Conservation (phyloP, 202 grass and related monocot species). For the Musa balbisiana region DNA sequence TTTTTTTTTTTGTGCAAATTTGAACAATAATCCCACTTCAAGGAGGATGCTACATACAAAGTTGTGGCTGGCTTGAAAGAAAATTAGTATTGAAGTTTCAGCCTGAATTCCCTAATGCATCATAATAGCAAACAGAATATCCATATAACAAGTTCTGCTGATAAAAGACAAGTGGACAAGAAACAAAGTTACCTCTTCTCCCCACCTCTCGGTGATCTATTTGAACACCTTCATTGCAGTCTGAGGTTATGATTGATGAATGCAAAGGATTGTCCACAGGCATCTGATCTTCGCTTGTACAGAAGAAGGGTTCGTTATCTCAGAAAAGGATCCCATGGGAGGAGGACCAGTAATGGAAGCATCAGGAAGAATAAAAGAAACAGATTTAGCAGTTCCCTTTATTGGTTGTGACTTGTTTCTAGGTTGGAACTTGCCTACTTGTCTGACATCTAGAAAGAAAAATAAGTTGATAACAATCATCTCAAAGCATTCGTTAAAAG, state of each 20-base stretch:
- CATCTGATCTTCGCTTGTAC: conserved; percentile 16
- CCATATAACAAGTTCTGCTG: not conserved
- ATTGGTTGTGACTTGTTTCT: conserved; percentile 9
- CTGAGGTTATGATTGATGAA: conserved; percentile 27
- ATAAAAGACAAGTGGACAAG: not conserved
- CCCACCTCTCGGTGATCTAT: not conserved
- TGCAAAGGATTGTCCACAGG: conserved; percentile 21
- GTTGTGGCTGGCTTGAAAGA: no score
- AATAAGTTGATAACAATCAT: conserved; percentile 8
- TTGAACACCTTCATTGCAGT: conserved; percentile 5
- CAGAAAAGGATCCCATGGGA: conserved; percentile 22
- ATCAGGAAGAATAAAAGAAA: conserved; percentile 47
- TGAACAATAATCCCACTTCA: no score
- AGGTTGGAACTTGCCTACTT: conserved; percentile 29
- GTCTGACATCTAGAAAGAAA: conserved; percentile 26
- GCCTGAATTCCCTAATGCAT: not conserved
- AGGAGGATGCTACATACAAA: no score
- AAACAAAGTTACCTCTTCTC: not conserved
- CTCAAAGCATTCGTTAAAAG: not conserved
- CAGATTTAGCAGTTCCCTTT: conserved; percentile 38
- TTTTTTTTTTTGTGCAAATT: no score
- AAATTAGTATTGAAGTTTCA: no score
- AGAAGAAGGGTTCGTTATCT: conserved; percentile 7
- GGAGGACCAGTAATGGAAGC: conserved; percentile 9
- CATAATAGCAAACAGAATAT: not conserved